These are phyloP conservation scores for Pholiota adiposa DNA, from an alignment of 1,284 basidiomycete species.

Conservation along the genomic window DNA sequence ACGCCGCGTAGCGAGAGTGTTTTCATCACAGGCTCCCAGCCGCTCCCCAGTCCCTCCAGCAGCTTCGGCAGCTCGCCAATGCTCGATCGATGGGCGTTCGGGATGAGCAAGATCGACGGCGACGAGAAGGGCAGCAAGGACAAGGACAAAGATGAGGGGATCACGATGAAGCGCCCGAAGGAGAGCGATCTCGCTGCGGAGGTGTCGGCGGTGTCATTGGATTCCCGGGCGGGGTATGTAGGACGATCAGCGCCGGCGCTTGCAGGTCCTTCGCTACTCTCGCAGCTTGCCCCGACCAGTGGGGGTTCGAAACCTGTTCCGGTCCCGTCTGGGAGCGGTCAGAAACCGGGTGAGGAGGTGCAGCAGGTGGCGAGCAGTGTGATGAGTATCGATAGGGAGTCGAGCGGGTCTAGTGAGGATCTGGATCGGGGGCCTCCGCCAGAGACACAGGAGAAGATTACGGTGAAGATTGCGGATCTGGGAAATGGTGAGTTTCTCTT, in stretches of 20 bases:
- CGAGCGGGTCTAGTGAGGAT: conserved; percentile 9
- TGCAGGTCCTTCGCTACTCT: conserved; percentile 78
- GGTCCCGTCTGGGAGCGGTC: conserved; percentile 12
- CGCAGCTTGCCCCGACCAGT: conserved; percentile 68
- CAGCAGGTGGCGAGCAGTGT: conserved; percentile 6
- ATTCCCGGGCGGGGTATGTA: conserved; percentile 31
- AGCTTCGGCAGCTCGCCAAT: conserved; percentile 61
- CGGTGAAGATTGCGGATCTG: conserved; percentile 98
- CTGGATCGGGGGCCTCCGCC: neutral
- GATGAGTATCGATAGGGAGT: conserved; percentile 36
- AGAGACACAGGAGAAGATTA: conserved; percentile 75
- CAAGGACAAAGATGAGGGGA: conserved; percentile 18
- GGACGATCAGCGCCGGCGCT: conserved; percentile 28
- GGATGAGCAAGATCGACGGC: conserved; percentile 82
- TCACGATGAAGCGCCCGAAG: conserved; percentile 19
- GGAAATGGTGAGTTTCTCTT: conserved; percentile 88
- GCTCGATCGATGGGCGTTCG: conserved; percentile 92
- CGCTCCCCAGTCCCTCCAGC: conserved; percentile 81
- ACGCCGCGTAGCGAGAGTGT: conserved; percentile 89
- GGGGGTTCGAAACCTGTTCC: conserved; percentile 31
- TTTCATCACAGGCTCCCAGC: conserved; percentile 95
- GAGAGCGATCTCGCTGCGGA: conserved; percentile 33
- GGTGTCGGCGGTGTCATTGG: conserved; percentile 63
- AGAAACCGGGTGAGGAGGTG: neutral
- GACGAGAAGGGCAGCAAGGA: conserved; percentile 25